phyloP scores from a whole-genome alignment of 2,329 filamentous ascomycete genomes.

The Trichothecium roseum region DNA sequence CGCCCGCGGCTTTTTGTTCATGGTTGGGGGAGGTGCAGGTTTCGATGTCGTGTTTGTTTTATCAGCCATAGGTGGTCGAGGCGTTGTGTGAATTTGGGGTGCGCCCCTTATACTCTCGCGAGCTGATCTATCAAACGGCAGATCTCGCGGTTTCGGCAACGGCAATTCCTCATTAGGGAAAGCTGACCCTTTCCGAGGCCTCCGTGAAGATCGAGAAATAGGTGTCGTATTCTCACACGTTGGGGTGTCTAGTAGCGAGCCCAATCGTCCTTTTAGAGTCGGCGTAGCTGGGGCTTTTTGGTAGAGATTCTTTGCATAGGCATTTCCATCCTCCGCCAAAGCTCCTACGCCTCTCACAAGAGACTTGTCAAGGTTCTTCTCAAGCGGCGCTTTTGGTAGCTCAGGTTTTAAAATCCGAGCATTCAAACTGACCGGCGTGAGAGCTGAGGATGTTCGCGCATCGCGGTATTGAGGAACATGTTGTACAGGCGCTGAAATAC shows the following conservation, averaged over 20 bases:
- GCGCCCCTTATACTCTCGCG: constrained; percentile 1
- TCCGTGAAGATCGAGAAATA: constrained; percentile 15
- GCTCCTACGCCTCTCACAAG: constrained; percentile 24
- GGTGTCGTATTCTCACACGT: constrained; percentile 11
- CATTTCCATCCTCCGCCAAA: constrained; percentile 3
- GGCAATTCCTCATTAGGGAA: constrained; percentile 12
- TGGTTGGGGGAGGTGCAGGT: background rate
- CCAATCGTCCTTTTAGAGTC: constrained; percentile 17
- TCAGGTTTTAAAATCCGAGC: constrained; percentile 8
- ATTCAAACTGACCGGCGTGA: constrained; percentile 28
- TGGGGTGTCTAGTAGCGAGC: constrained; percentile 21
- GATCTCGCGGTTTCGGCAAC: constrained; percentile 28
- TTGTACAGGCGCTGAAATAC: constrained; percentile 2
- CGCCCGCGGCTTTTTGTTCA: background rate
- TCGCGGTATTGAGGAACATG: constrained; percentile 9
- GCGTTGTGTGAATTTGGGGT: background rate
- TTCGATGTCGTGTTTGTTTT: constrained; percentile 1
- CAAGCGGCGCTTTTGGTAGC: constrained; percentile 4
- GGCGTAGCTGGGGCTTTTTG: constrained; percentile 2
- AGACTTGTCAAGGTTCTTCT: constrained; percentile 10
- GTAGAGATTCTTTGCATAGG: constrained; percentile 3
- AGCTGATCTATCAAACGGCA: constrained; percentile 25
- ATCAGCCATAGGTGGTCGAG: background rate
- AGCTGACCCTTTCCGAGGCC: constrained; percentile 9
- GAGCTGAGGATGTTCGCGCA: constrained; percentile 14